Conservation (phyloP, 225 moss, liverwort and hornwort genomes). For the Lunularia cruciata region DNA sequence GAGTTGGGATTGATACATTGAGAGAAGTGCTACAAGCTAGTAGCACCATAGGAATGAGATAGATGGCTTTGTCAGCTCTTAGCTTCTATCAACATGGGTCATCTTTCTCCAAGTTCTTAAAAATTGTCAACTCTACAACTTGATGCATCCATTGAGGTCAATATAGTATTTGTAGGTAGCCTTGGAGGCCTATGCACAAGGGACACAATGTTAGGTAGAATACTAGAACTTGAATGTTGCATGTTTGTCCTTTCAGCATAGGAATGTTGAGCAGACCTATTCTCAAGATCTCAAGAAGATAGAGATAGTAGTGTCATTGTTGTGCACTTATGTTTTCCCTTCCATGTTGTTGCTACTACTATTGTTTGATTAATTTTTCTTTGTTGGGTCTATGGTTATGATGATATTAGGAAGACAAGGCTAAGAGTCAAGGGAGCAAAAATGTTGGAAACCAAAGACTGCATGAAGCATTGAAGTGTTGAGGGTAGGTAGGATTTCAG, state of each 20-base stretch:
- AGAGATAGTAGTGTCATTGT: too few species aligned
- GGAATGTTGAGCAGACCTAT: too few species aligned
- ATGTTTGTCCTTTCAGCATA: conserved; percentile 24
- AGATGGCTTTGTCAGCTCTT: conserved; percentile 34
- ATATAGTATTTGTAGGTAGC: conserved; percentile 16
- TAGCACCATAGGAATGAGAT: conserved; percentile 36
- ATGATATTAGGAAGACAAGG: too few species aligned
- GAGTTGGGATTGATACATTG: conserved; percentile 30
- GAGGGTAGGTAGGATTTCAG: too few species aligned
- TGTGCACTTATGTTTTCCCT: too few species aligned
- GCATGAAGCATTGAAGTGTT: too few species aligned
- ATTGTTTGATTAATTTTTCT: too few species aligned
- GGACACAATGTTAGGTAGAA: conserved; percentile 8
- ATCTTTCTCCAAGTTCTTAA: conserved; percentile 29
- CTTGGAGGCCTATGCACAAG: conserved; percentile 26
- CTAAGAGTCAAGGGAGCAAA: too few species aligned
- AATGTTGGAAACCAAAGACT: too few species aligned
- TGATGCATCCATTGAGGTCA: conserved; percentile 3
- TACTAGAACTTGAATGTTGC: conserved; percentile 22
- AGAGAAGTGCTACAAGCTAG: conserved; percentile 32
- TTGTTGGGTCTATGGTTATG: too few species aligned
- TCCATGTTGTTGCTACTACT: too few species aligned
- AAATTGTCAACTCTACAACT: background rate
- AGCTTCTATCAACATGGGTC: conserved; percentile 29
- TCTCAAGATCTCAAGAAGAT: too few species aligned